Base-by-base conservation (phyloP, 257 asterid genomes). In the Henckelia pumila region DNA sequence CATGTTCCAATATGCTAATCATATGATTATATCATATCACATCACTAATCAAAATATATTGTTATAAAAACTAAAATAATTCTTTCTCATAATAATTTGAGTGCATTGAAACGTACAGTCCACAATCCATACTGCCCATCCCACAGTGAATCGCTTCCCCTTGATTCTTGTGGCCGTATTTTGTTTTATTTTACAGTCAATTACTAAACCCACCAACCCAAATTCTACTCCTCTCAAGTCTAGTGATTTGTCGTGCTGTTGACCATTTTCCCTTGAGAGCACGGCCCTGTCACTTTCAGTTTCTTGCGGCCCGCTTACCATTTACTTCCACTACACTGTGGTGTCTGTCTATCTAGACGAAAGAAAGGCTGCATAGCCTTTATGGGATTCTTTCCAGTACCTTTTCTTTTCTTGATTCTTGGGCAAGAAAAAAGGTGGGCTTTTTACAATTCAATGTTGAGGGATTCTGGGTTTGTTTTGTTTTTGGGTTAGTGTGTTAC, bases 161-260 rank as follows among this genome's bases (percentile, higher is more conserved):
- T 23, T 20, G 59, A 56, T 47, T 24, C 40, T 50, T 53, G 37
- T 16, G 40, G 58, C 60, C 25, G 49, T 59, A 40, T 57, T 56
- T 68, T n/a, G n/a, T n/a, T n/a, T n/a, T n/a, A n/a, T n/a, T n/a
- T 59, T 30, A 47, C 64, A 40, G 72, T 69, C 67, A 72, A 74
- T 79, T 62, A 82, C 77, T 74, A 71, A 77, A 58, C 82, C 79
- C 81, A 82, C 82, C 82, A 63, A 74, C 80, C 83, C 47, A 68
- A 63, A 66, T 68, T 22, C 61, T 71, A 57, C 40, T 69, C 69
- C 60, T 67, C 67, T 58, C 30, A 58, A 57, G 71, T 69, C 65
- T 63, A 16, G 8, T 16, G 60, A 62, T 81, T 65, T 68, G 63
- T 68, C 30, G 61, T 73, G 77, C 74, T 60, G 58, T 61, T 72